Evolutionary conservation across 202 grass and related monocot species (phyloP).

Genomic region (Saccharum hybrid): DNA sequence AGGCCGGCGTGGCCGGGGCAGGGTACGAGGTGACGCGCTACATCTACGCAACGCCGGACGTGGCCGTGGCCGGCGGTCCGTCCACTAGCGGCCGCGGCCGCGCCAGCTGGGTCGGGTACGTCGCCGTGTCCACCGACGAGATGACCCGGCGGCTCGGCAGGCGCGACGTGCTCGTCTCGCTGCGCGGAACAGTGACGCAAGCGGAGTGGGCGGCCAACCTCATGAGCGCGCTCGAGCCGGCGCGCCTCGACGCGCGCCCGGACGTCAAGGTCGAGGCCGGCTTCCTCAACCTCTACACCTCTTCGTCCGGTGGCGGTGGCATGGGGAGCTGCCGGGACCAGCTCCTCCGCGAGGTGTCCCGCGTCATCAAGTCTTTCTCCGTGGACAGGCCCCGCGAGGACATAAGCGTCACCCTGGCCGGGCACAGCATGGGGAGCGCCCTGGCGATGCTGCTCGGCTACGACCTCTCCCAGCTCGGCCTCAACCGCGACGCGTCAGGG

Average conservation of each 20-base stretch:
- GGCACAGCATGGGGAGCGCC: slow-evolving; percentile 89
- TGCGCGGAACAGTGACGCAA: slow-evolving; percentile 69
- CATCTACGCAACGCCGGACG: slow-evolving; percentile 68
- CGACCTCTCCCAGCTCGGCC: slow-evolving; percentile 75
- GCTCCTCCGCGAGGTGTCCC: slow-evolving; percentile 72
- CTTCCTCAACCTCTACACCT: slow-evolving; percentile 80
- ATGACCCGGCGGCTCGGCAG: slow-evolving; percentile 53
- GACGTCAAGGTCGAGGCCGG: slow-evolving; percentile 85
- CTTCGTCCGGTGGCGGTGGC: slow-evolving; percentile 46
- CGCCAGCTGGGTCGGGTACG: slow-evolving; percentile 74
- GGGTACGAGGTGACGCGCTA: slow-evolving; percentile 78
- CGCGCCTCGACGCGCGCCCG: slow-evolving; percentile 46
- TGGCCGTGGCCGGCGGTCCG: neutral
- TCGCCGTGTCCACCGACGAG: slow-evolving; percentile 73
- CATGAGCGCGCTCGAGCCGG: slow-evolving; percentile 73
- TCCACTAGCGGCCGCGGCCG: slow-evolving; percentile 33
- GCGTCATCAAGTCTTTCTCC: slow-evolving; percentile 38
- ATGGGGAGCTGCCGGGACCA: slow-evolving; percentile 81
- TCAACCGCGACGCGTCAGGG: slow-evolving; percentile 43
- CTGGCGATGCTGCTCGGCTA: slow-evolving; percentile 67
- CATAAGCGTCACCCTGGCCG: slow-evolving; percentile 71
- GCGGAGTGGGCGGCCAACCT: slow-evolving; percentile 78
- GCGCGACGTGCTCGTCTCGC: slow-evolving; percentile 68
- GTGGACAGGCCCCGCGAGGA: slow-evolving; percentile 33
- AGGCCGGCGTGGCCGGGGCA: slow-evolving; percentile 48